Evolutionary conservation across 1,139 yeast species (phyloP).

Genomic region (Debaryomyces nepalensis): DNA sequence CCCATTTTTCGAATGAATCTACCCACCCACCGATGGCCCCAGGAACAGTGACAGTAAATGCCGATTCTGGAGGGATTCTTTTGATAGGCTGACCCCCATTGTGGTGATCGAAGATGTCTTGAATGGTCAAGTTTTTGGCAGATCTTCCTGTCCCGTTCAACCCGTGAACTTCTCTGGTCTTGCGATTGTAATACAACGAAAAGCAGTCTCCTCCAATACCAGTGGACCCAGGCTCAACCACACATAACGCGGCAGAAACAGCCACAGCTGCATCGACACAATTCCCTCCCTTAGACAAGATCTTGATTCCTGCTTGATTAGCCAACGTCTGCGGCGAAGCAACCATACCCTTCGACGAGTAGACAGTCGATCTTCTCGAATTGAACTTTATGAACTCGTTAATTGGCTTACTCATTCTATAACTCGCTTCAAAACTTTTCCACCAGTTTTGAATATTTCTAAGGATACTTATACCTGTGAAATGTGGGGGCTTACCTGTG

Average conservation of each 20-base stretch:
- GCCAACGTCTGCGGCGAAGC: slow-evolving; percentile 80
- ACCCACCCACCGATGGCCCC: slow-evolving; percentile 82
- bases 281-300: slow-evolving; percentile 75
- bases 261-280: slow-evolving; percentile 85
- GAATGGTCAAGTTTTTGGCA: slow-evolving; percentile 56
- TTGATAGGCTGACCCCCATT: slow-evolving; percentile 44
- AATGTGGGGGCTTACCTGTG: neutral
- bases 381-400: slow-evolving; percentile 29
- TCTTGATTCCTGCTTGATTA: slow-evolving; percentile 70
- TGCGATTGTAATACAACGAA: slow-evolving; percentile 60
- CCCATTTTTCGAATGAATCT: slow-evolving; percentile 72
- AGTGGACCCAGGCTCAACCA: slow-evolving; percentile 77
- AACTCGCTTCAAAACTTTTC: too few species aligned
- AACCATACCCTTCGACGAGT: slow-evolving; percentile 75
- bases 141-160: slow-evolving; percentile 81
- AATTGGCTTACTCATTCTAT: too few species aligned
- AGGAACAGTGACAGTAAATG: slow-evolving; percentile 70
- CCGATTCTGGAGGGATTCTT: slow-evolving; percentile 52
- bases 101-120: slow-evolving; percentile 49
- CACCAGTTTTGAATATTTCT: neutral
- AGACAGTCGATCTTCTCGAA: slow-evolving; percentile 78
- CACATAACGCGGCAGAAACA: slow-evolving; percentile 72
- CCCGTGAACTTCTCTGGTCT: slow-evolving; percentile 59
- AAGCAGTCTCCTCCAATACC: slow-evolving; percentile 88
- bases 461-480: slow-evolving; percentile 1